A percentile compares a stretch with the other conserved stretches of the same genome.
Evolutionary conservation across 139 green algal species (phyloP).

Genomic region (Micractinium sp.): DNA sequence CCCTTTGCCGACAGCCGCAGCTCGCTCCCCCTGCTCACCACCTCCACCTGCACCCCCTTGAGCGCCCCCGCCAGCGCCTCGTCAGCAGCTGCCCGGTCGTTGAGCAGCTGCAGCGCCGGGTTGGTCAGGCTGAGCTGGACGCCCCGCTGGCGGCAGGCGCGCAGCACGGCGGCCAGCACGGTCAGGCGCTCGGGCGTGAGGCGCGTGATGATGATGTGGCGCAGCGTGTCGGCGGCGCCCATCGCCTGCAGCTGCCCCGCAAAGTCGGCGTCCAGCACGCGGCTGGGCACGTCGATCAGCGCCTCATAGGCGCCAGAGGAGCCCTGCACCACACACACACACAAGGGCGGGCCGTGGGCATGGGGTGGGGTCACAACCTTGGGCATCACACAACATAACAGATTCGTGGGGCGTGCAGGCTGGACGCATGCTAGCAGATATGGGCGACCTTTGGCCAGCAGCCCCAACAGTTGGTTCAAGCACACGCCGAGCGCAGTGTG

Average conservation of each 20-base stretch:
- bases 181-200: slow-evolving; percentile 85
- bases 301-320: slow-evolving; percentile 30
- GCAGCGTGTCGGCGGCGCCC: slow-evolving; percentile 48
- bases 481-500: too few species aligned
- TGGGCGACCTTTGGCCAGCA: too few species aligned
- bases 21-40: slow-evolving; percentile 13
- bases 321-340: slow-evolving; percentile 29
- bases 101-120: slow-evolving; percentile 70
- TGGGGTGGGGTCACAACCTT: too few species aligned
- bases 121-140: slow-evolving; percentile 85
- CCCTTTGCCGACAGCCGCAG: slow-evolving; percentile 25
- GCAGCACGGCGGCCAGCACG: slow-evolving; percentile 75
- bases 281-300: slow-evolving; percentile 85
- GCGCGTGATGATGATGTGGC: slow-evolving; percentile 86
- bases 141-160: slow-evolving; percentile 2
- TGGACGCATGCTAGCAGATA: too few species aligned
- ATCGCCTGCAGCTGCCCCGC: slow-evolving; percentile 39
- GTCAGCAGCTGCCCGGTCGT: slow-evolving; percentile 31
- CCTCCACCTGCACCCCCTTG: background rate
- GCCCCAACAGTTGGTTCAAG: too few species aligned
- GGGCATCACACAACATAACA: too few species aligned
- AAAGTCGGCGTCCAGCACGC: slow-evolving; percentile 74
- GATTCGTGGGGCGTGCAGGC: too few species aligned
- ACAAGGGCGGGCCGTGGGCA: too few species aligned
- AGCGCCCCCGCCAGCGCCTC: slow-evolving; percentile 3